Conservation (phyloP, 768 basidiomycete species). For the Polyporus arcularius region DNA sequence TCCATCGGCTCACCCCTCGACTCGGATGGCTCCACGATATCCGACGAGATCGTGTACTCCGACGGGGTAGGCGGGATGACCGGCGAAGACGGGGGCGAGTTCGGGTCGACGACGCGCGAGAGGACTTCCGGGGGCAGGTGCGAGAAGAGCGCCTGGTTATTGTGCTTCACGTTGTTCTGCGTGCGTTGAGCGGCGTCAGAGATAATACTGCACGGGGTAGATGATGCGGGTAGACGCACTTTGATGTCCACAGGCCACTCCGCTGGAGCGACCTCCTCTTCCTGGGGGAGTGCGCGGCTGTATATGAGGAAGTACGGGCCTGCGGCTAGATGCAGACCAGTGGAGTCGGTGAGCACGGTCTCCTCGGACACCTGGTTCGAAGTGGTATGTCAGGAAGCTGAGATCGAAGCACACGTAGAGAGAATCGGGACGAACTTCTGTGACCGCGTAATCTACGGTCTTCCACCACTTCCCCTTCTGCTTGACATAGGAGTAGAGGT, state of each 20-base stretch:
- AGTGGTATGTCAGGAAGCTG: not conserved
- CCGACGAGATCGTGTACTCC: conserved; percentile 24
- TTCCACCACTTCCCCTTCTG: conserved; percentile 79
- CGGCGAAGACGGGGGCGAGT: conserved; percentile 27
- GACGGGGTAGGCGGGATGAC: conserved; percentile 14
- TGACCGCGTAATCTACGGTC: conserved; percentile 68
- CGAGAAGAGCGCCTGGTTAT: conserved; percentile 39
- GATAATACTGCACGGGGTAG: not conserved
- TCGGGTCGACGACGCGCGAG: conserved; percentile 21
- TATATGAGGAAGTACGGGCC: conserved; percentile 83
- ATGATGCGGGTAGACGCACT: conserved; percentile 19
- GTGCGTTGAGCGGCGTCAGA: not conserved
- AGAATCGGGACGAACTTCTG: conserved; percentile 46
- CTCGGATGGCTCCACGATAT: conserved; percentile 20
- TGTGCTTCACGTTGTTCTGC: conserved; percentile 38
- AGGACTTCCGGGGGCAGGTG: conserved; percentile 34
- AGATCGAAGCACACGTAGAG: not conserved
- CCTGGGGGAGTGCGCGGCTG: conserved; percentile 37
- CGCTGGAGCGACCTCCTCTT: conserved; percentile 22
- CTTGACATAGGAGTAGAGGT: conserved; percentile 77
- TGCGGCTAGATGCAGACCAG: conserved; percentile 72
- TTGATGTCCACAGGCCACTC: conserved; percentile 35
- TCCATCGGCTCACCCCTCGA: conserved; percentile 28
- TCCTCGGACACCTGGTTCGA: conserved; percentile 65
- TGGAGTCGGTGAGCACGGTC: conserved; percentile 63